Percentiles rank a stretch among this genome's conserved stretches.
Evolutionary conservation across 306 rosid species (phyloP).

Genomic region (Sindora glabra): DNA sequence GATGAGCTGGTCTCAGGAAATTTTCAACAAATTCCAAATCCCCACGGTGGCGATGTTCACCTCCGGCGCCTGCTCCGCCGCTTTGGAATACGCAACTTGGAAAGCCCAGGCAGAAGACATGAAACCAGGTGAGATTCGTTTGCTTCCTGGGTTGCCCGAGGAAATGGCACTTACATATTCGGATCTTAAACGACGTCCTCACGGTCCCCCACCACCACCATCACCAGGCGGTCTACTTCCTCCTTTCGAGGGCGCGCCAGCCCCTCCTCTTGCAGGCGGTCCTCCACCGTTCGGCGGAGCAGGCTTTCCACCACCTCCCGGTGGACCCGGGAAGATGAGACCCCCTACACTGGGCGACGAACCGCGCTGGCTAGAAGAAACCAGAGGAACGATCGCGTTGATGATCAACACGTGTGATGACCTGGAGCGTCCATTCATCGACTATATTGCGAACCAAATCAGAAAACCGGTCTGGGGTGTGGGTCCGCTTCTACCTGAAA

Average conservation of each 20-base stretch:
- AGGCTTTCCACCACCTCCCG: not conserved
- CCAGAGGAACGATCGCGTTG: constrained; percentile 8
- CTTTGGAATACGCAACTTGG: constrained; percentile 48
- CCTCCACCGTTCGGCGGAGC: not conserved
- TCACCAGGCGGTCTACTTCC: not conserved
- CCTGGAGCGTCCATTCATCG: constrained; percentile 46
- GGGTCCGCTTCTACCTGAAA: constrained; percentile 61
- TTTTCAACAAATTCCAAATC: constrained; percentile 28
- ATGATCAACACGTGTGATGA: constrained; percentile 72
- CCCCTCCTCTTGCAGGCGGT: not conserved
- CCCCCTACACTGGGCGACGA: constrained; percentile 26
- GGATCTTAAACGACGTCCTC: constrained; percentile 28
- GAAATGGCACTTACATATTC: constrained; percentile 34
- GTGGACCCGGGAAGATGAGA: constrained; percentile 18
- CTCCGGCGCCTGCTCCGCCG: constrained; percentile 47
- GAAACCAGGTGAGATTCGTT: constrained; percentile 32
- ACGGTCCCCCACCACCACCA: constrained; percentile 5
- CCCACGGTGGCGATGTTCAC: constrained; percentile 56
- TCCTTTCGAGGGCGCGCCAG: not conserved
- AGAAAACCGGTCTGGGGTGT: constrained; percentile 56
- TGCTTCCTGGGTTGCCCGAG: constrained; percentile 46
- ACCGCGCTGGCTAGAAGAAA: constrained; percentile 35
- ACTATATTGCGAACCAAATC: constrained; percentile 17
- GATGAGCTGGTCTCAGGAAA: constrained; percentile 39
- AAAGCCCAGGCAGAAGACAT: constrained; percentile 35